Base-by-base conservation (phyloP, 495 filamentous ascomycete species). In the Daldinia caldariorum region DNA sequence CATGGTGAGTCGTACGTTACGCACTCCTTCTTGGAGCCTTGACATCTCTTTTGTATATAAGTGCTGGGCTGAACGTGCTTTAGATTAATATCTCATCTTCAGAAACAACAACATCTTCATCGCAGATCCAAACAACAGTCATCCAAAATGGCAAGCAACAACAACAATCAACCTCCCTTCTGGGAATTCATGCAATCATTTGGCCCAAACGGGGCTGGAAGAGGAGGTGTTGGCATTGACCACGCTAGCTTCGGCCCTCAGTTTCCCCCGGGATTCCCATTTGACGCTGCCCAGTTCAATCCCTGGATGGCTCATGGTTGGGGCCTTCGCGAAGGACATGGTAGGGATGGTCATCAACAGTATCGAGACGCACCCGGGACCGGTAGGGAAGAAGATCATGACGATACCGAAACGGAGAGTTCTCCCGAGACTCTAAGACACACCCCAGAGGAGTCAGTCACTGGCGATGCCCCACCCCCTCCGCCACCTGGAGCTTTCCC, bases 221-320 rank as follows among this genome's bases (percentile, higher is more conserved):
- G 55, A 47, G 61, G 74, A 14, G 78, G 78, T n/a, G 58, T 37
- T 31, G 78, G 79, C 26, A 70, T 78, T 14, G 79, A 80, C 65
- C 75, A 79, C 55, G 57, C 74, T 55, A 70, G 51, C 41, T 12
- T 22, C 41, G 61, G 39, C 14, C 38, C 39, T 35, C 60, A 71
- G 34, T 64, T 69, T 49, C 57, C 63, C n/a, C 63, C 35, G 1
- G 76, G 72, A 29, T 76, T 77, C 68, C 58, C 65, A 9, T 78
- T 73, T 47, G 67, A 72, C 18, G 38, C 55, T 22, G 39, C 51
- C 8, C 68, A 71, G 29, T 72, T 73, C 58, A 65, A 69, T 41
- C 54, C 66, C 5, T 77, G 75, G 76, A 18, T 37, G n/a, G 67
- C 63, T 20, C 54, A 65, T 4, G 64, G 67, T n/a, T 59, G 70